Evolutionary conservation across 441 rosid species (phyloP), one percentile per base, ranked within the genome.

Genomic region (Macaranga tanarius): DNA sequence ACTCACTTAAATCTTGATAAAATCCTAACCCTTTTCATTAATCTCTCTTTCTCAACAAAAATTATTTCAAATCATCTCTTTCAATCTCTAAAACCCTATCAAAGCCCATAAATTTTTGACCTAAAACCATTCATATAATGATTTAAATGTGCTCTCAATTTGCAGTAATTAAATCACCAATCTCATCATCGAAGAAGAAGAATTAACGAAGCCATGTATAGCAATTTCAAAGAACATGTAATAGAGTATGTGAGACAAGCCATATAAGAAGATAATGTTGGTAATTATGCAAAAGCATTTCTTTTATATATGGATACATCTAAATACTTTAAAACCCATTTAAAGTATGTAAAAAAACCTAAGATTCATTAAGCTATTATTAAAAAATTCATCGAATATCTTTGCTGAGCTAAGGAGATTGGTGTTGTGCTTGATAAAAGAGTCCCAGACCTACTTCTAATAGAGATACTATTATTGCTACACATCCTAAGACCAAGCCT

Each of bases 331-430:
- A 90, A 88, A 77, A 93, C 99, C 79, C 99, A 95, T 77, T 82
- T 95, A 81, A 95, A 95, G 86, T 95, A 95, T 85, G 99, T 92
- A 90, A 95, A 89, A 85, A 95, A 95, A 84, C 95, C 92, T 28
- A 92, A 95, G 79, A 95, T 95, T 75, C 81, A 84, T 67, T 97
- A 95, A 70, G 98, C 98, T 0, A 95, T 95, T 47, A 95, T 97
- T 54, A 88, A 83, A 82, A 95, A 95, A 82, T 92, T 93, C 86
- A 95, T 95, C 25, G 99, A 93, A 84, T 95, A 95, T 79, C 90
- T 95, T n/a, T 96, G 96, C 23, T 91, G 99, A 9, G 99, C 99
- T 0, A 98, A 95, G 86, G 99, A 95, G 93, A 92, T 95, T 86
- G 90, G 97, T 10, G 90, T 92, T 19, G 97, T 95, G 48, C 87